A percentile compares a stretch with the other conserved stretches of the same genome.
Evolutionary conservation across 2,329 filamentous ascomycete species (phyloP).

Genomic region (Elsinoe batatas): DNA sequence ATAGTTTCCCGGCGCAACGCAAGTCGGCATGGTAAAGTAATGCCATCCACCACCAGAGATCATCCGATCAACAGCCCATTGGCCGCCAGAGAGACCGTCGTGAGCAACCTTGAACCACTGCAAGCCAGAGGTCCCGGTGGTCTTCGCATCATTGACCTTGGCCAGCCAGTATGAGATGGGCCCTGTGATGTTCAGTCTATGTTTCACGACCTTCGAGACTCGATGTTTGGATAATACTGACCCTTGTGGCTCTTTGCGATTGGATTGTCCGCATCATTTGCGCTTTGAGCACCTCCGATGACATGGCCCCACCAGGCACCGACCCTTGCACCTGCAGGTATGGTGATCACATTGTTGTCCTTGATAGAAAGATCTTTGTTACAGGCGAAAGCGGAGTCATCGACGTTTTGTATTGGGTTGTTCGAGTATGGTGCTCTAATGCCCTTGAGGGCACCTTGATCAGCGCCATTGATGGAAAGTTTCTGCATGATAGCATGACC

Average conservation of each 20-base stretch:
- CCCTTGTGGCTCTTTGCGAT: conserved; percentile 8
- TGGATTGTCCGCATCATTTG: neutral
- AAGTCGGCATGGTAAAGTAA: conserved; percentile 35
- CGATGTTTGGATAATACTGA: neutral
- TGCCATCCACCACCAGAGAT: conserved; percentile 30
- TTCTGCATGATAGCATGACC: conserved; percentile 44
- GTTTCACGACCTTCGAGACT: neutral
- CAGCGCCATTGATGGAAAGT: conserved; percentile 40
- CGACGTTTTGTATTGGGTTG: conserved; percentile 41
- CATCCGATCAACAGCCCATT: conserved; percentile 38
- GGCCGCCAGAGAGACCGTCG: conserved; percentile 37
- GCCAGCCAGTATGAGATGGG: conserved; percentile 8
- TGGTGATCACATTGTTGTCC: neutral
- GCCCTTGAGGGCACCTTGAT: conserved; percentile 39
- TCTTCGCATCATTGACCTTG: conserved; percentile 37
- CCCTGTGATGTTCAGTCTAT: neutral
- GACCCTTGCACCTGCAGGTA: neutral
- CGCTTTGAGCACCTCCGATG: conserved; percentile 13
- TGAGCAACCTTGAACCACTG: conserved; percentile 47
- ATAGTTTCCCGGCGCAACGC: conserved; percentile 45
- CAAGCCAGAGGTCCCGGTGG: conserved; percentile 33
- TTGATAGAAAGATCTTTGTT: conserved; percentile 26
- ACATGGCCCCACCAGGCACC: conserved; percentile 9
- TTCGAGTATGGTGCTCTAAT: conserved; percentile 37
- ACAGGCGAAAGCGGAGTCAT: conserved; percentile 19